Evolutionary conservation across 2,329 filamentous ascomycete species (phyloP).

Genomic region (Fusarium haematococcum): DNA sequence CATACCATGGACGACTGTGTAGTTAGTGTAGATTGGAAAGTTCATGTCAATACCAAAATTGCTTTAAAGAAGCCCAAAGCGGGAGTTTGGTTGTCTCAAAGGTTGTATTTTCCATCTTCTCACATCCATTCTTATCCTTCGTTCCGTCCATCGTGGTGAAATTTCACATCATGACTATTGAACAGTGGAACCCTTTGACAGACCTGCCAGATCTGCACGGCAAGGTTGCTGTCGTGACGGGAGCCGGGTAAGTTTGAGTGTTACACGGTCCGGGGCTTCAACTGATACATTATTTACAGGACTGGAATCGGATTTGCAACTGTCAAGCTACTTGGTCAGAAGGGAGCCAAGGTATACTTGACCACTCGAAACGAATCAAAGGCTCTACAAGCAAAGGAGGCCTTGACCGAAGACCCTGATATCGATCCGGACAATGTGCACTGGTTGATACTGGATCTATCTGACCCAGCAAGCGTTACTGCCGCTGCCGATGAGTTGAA

Average conservation of each 20-base stretch:
- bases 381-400: neutral
- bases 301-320: conserved; percentile 2
- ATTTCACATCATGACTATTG: too few species aligned
- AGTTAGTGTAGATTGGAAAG: neutral
- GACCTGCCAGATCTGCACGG: conserved; percentile 3
- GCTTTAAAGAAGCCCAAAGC: neutral
- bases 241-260: conserved; percentile 2
- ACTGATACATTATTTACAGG: neutral
- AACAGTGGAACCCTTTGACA: neutral
- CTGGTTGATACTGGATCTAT: neutral
- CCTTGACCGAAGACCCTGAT: neutral
- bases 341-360: conserved; percentile 7
- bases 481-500: neutral
- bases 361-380: neutral
- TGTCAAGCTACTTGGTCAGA: neutral
- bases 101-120: neutral
- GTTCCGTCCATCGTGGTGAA: too few species aligned
- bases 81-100: neutral
- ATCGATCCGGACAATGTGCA: neutral
- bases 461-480: neutral
- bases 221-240: conserved; percentile 7
- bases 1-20: neutral
- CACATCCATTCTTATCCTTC: neutral
- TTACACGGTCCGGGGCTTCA: too few species aligned
- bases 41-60: too few species aligned